Evolutionary conservation across 768 basidiomycete species (phyloP), one percentile per base, ranked within the genome.

Genomic region (Zangia roseola): DNA sequence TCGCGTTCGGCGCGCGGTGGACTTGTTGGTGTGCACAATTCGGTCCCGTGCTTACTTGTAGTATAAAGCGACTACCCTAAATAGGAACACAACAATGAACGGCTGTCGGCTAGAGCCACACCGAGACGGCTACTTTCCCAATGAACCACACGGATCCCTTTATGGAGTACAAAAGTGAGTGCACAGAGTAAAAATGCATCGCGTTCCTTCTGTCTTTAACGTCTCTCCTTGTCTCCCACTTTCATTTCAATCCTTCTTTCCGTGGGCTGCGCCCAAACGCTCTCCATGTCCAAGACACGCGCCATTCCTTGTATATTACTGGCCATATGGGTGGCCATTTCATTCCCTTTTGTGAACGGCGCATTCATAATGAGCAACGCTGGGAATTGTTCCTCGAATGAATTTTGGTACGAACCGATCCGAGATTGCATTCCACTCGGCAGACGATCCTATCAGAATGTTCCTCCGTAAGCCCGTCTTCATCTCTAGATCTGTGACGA

Each of bases 351-450:
- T 1, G 44, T 43, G 17, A 45, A 55, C 26, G 53, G 55, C 17
- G 24, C 41, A 30, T 28, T 49, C 28, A 40, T 39, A 45, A 36
- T 17, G 42, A 53, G 38, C 42, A 40, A 44, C 13, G 33, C 52
- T 37, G 46, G 48, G 17, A 52, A 41, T 55, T 60, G 55, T 39
- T 44, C 51, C 10, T 31, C 23, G 23, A 46, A 57, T 43, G 58
- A 49, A 54, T 36, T 50, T 21, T 57, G 55, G 59, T 52, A 54
- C 38, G 47, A 51, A 40, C 43, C 49, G 13, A 42, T 54, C 24
- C 43, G 6, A 10, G 34, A 36, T 14, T 59, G 55, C 40, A 46
- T 53, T 17, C 50, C 44, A 41, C 38, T 46, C n/a, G 47, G 44
- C 7, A 52, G 40, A 13, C 35, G 31, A 19, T 16, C 50, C 9